A percentile compares a stretch with the other conserved stretches of the same genome.
These are phyloP conservation scores for Trametes pubescens DNA, from an alignment of 1,284 basidiomycete species.

Conservation along the genomic window DNA sequence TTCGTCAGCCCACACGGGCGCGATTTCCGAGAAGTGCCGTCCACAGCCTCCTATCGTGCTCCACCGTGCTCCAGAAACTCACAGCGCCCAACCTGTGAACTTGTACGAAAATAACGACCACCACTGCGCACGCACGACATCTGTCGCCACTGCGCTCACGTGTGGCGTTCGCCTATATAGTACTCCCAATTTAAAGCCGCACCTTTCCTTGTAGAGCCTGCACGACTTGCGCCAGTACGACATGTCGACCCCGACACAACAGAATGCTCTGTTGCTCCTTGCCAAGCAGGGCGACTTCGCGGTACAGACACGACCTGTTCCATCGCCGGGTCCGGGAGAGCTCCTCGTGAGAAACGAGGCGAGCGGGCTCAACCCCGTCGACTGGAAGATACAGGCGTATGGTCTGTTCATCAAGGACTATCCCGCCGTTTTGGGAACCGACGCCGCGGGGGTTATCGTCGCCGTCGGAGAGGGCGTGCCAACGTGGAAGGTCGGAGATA, in stretches of 20 bases:
- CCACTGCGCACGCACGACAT: not conserved
- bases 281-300: slow-evolving; percentile 37
- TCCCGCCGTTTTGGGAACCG: slow-evolving; percentile 55
- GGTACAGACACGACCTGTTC: slow-evolving; percentile 35
- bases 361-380: slow-evolving; percentile 49
- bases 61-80: too few relatives aligned
- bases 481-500: slow-evolving; percentile 50
- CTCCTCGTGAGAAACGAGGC: slow-evolving; percentile 50
- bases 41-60: too few relatives aligned
- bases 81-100: too few relatives aligned
- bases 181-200: not conserved
- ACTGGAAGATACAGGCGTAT: slow-evolving; percentile 49
- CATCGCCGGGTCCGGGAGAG: slow-evolving; percentile 47
- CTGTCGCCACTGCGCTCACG: slow-evolving; percentile 1
- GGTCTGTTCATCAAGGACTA: slow-evolving; percentile 42
- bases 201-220: not conserved
- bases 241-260: slow-evolving; percentile 14
- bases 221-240: not conserved
- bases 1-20: too few relatives aligned
- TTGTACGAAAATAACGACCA: too few relatives aligned
- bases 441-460: slow-evolving; percentile 52
- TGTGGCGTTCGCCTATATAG: not conserved
- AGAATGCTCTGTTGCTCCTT: slow-evolving; percentile 40
- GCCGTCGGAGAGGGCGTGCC: slow-evolving; percentile 49
- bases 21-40: too few relatives aligned